Conservation (phyloP, 179 eudicot genomes). For the Silene vulgaris region DNA sequence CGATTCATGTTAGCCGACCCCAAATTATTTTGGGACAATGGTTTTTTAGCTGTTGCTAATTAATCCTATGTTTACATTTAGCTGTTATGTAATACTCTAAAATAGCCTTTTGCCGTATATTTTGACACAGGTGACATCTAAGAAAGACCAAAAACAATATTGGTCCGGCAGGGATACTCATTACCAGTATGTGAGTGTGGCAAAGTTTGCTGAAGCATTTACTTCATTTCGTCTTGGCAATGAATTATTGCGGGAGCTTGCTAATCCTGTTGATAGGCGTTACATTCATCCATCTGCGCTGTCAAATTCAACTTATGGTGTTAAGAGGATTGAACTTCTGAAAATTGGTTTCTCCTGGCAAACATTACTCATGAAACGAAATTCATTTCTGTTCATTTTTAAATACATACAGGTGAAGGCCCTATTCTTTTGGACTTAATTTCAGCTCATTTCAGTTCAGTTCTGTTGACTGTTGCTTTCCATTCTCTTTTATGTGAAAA, state of each 20-base stretch:
- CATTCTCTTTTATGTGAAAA: not conserved
- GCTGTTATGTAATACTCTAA: no score
- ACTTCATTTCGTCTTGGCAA: conserved; percentile 47
- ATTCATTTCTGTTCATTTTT: conserved; percentile 50
- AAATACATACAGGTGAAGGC: conserved; percentile 53
- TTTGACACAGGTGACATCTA: conserved; percentile 53
- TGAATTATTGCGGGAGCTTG: conserved; percentile 43
- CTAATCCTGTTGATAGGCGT: conserved; percentile 48
- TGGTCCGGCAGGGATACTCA: conserved; percentile 41
- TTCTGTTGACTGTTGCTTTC: not conserved
- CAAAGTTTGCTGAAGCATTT: conserved; percentile 65
- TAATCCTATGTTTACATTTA: conserved; percentile 22
- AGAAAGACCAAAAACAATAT: conserved; percentile 66
- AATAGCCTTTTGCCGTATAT: conserved; percentile 12
- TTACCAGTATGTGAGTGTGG: conserved; percentile 56
- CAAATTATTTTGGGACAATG: not conserved
- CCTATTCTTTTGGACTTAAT: no score
- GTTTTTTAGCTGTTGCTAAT: not conserved
- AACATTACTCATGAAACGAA: conserved; percentile 58
- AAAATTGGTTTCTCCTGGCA: conserved; percentile 76
- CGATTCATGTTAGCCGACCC: not conserved
- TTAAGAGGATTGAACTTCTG: conserved; percentile 48
- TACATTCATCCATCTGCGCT: conserved; percentile 63
- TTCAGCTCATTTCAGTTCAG: no score
- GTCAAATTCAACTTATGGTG: conserved; percentile 58